Base-by-base conservation (phyloP, 1,284 basidiomycete species). In the Sparassis latifolia region DNA sequence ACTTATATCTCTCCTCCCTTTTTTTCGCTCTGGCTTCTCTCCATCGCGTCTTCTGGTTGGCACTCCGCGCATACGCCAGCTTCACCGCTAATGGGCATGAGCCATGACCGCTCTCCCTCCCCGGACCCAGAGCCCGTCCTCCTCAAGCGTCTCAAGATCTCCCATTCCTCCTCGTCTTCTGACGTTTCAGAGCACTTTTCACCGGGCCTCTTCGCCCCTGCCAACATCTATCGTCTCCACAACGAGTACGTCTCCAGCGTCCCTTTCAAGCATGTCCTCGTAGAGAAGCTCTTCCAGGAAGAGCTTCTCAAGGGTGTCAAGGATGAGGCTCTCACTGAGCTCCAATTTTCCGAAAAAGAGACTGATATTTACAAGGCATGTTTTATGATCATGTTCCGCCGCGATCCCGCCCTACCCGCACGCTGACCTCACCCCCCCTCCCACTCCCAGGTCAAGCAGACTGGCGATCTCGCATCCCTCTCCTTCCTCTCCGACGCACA, bases 351-450 rank as follows among this genome's bases (percentile, higher is more conserved):
- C 5, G 89, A 94, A 70, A 99, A 97, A 73, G 92, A 98, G 76
- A 99, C 96, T 4, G 96, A 99, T 65, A 99, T 99, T 59, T 99
- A 98, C 82, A 96, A 94, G 81, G 92, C 89, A 54, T 51, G 75
- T 55, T 33, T 30, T 38, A 38, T 30, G 30, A 42, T 33, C 44
- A 43, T 33, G 38, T 27, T 29, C 7, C 37, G 20, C 33, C 28
- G 10, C 33, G 20, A 20, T 20, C 20, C 20, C 20, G 20, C 20
- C 20, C 20, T 20, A 20, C 20, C 20, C 20, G 20, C 47, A 42
- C 12, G 31, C 33, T 43, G n/a, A 45, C 29, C 43, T 27, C 32
- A 31, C 32, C 9, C 20, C 39, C 44, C 38, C 9, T 7, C 20
- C 20, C 46, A 32, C 39, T 40, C 38, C n/a, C 61, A 95, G 92